Base-by-base conservation (phyloP, 306 rosid genomes). In the Quercus agrifolia region DNA sequence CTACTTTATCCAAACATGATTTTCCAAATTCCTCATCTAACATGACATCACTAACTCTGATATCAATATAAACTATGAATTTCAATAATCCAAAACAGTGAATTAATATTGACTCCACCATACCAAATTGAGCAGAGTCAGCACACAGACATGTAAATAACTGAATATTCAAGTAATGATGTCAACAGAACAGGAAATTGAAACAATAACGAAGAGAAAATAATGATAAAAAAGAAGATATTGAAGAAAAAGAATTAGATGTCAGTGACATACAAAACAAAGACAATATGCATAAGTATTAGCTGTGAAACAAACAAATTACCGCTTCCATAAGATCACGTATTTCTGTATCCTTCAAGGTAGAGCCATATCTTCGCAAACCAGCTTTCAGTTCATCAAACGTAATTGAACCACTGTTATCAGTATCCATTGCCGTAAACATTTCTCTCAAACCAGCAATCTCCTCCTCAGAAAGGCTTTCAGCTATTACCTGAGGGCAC, bases 371-470 rank as follows among this genome's bases (percentile, higher is more conserved):
- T 88, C 96, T 94, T 86, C 90, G 88, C 84, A 94, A 85, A 77
- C 98, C 98, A 78, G 98, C 97, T 89, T 94, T 94, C 79, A 94
- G 94, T 86, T 94, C 98, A 84, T 94, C 98, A 77, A 94, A 94
- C 74, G 98, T 94, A 78, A 94, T 94, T 67, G 98, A 96, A 56
- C 98, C 98, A 76, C 98, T 94, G 80, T 84, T 89, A 86, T 94
- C 98, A 30, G 98, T 94, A 87, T 94, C 98, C 97, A 94, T 94
- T 82, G 97, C 86, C 82, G 79, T 80, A 71, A 94, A 94, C 97
- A 94, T 92, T 80, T 94, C 98, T 83, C 90, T 88, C 88, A 94
- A 78, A 82, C 98, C 98, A 79, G 98, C 98, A 84, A 94, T 94
- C 90, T 94, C 98, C 83, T 94, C 98, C 82, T 94, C 98, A 0